These are phyloP conservation scores for Eimeria praecox DNA, from an alignment of 169 alveolate genomes.

Conservation along the genomic window DNA sequence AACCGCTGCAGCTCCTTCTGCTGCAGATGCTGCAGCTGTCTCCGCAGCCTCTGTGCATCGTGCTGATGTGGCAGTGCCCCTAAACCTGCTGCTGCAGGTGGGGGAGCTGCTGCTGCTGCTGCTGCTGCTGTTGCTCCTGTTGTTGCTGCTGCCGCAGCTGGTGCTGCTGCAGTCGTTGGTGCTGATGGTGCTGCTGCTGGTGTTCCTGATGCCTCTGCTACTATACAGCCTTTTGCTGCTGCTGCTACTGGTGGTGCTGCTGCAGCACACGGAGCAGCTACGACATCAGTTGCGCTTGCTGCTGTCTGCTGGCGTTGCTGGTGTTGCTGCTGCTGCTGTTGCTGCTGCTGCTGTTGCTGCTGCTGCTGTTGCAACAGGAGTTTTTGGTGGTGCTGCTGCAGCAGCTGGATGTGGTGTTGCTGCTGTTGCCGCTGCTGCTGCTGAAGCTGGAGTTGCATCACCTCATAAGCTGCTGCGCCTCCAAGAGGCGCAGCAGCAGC, in stretches of 20 bases:
- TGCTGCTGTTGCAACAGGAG: neutral
- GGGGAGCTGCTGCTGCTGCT: slow-evolving; percentile 51
- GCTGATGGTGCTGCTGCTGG: slow-evolving; percentile 1
- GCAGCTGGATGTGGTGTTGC: neutral
- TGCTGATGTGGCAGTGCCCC: slow-evolving; percentile 3
- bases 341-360: slow-evolving; percentile 10
- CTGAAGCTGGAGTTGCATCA: slow-evolving; percentile 33
- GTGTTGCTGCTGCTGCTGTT: neutral
- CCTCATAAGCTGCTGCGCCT: neutral
- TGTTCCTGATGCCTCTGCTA: slow-evolving; percentile 5
- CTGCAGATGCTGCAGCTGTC: slow-evolving; percentile 67
- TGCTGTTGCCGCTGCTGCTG: slow-evolving; percentile 12
- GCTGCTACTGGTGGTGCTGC: slow-evolving; percentile 10
- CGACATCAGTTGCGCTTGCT: neutral
- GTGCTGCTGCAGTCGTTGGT: neutral
- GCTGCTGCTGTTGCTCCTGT: slow-evolving; percentile 42
- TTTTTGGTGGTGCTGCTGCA: neutral
- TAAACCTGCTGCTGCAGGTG: slow-evolving; percentile 32
- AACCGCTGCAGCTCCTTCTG: slow-evolving; percentile 62
- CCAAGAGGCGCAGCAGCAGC: neutral
- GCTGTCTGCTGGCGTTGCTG: neutral
- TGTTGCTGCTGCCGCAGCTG: neutral
- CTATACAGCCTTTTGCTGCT: too few relatives aligned
- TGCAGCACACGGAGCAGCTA: neutral
- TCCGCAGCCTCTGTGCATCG: slow-evolving; percentile 43